phyloP scores from a whole-genome alignment of 140 eudicot genomes.

The Bidens hawaiensis region DNA sequence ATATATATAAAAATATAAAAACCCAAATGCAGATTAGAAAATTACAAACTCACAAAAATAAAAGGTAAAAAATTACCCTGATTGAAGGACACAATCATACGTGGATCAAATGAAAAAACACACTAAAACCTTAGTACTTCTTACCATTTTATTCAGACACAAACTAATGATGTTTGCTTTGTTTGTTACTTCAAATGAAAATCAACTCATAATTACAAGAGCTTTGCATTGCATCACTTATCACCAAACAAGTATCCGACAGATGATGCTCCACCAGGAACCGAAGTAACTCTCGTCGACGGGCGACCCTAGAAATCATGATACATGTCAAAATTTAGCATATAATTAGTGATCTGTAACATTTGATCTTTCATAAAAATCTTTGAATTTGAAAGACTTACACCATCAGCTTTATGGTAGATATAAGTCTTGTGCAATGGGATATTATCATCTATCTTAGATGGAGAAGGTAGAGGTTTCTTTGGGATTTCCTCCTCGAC shows the following conservation, averaged over 20 bases:
- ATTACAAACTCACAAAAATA: background rate
- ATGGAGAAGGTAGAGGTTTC: slow-evolving; percentile 14
- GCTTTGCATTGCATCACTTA: slow-evolving; percentile 45
- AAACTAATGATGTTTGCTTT: background rate
- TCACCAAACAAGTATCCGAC: slow-evolving; percentile 74
- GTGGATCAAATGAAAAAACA: background rate
- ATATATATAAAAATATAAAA: background rate
- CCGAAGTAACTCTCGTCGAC: slow-evolving; percentile 60
- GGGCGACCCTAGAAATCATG: slow-evolving; percentile 54
- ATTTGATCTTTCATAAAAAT: no score
- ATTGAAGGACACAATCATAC: slow-evolving; percentile 9
- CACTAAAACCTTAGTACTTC: slow-evolving; percentile 12
- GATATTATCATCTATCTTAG: slow-evolving; percentile 12
- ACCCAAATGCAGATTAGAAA: slow-evolving; percentile 1
- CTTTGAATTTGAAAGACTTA: slow-evolving; percentile 25
- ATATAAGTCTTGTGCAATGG: slow-evolving; percentile 19
- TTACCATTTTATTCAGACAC: background rate
- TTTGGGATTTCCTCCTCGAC: slow-evolving; percentile 10
- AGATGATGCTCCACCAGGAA: slow-evolving; percentile 70
- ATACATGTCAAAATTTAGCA: background rate
- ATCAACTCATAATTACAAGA: no score
- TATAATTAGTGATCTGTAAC: no score
- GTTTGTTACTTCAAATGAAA: background rate
- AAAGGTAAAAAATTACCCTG: background rate
- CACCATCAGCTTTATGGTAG: slow-evolving; percentile 37